These are phyloP conservation scores for Xylaria intraflava DNA, from an alignment of 495 filamentous ascomycete genomes.

Conservation along the genomic window DNA sequence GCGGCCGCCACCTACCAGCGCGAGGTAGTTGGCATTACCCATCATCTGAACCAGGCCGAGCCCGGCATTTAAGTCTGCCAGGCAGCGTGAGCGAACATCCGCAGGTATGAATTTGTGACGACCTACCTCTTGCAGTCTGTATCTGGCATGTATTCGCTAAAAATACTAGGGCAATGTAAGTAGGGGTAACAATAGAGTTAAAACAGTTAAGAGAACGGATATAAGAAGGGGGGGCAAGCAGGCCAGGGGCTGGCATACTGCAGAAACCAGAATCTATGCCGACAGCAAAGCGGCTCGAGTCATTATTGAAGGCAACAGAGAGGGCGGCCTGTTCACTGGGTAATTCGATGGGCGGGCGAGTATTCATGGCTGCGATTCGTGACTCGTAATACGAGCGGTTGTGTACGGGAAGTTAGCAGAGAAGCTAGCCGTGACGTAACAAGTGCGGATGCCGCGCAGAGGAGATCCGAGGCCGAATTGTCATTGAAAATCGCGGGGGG, in stretches of 20 bases:
- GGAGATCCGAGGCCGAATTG: neutral
- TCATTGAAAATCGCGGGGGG: constrained; percentile 8
- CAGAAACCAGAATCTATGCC: constrained; percentile 82
- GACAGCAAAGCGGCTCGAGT: constrained; percentile 81
- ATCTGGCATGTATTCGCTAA: constrained; percentile 69
- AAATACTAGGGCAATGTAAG: constrained; percentile 52
- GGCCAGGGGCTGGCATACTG: constrained; percentile 46
- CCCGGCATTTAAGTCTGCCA: constrained; percentile 74
- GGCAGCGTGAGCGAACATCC: neutral
- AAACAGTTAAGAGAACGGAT: too few species aligned
- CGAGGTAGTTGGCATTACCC: constrained; percentile 79
- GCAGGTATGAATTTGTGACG: neutral
- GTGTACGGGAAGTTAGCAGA: neutral
- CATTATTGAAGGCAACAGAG: constrained; percentile 79
- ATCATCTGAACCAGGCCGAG: constrained; percentile 83
- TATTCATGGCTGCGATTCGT: constrained; percentile 65
- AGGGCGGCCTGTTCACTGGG: constrained; percentile 68
- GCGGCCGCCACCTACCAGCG: constrained; percentile 82
- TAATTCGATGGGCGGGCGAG: constrained; percentile 74
- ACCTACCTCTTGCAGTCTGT: constrained; percentile 47
- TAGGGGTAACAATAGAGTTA: constrained; percentile 5
- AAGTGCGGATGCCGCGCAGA: constrained; percentile 7
- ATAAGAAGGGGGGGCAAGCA: neutral
- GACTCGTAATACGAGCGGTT: neutral
- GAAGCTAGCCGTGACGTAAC: constrained; percentile 12